Evolutionary conservation across 805 yeast species (phyloP).

Genomic region (Saturnispora sanitii): DNA sequence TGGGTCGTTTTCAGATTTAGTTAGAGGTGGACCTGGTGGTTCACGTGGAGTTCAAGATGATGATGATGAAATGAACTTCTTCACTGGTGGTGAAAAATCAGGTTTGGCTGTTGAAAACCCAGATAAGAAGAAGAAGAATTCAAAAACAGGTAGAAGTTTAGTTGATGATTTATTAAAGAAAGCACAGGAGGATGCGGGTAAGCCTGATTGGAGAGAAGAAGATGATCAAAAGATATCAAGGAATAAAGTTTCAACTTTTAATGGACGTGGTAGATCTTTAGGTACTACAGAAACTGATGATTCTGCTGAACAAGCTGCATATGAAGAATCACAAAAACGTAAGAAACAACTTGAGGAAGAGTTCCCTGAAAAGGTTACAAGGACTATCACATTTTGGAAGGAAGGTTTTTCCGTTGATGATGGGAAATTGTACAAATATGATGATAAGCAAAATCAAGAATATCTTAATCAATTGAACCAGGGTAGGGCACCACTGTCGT

Average conservation of each 20-base stretch:
- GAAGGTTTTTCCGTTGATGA: constrained; percentile 95
- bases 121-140: constrained; percentile 24
- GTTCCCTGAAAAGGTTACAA: constrained; percentile 42
- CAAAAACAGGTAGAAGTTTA: constrained; percentile 31
- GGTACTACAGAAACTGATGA: constrained; percentile 36
- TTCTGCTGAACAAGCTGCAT: constrained; percentile 21
- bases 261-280: constrained; percentile 44
- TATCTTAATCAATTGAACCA: constrained; percentile 72
- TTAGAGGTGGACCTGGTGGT: constrained; percentile 21
- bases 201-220: constrained; percentile 29
- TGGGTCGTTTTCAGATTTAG: constrained; percentile 27
- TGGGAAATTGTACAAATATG: constrained; percentile 76
- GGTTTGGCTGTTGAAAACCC: constrained; percentile 77
- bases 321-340: constrained; percentile 20
- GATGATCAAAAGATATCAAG: constrained; percentile 16
- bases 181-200: constrained; percentile 54
- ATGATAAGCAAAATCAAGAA: constrained; percentile 80
- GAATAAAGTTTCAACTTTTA: constrained; percentile 26
- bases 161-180: constrained; percentile 53
- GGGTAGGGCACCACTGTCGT: constrained; percentile 83
- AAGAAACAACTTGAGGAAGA: constrained; percentile 8
- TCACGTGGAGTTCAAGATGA: constrained; percentile 24
- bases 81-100: constrained; percentile 62
- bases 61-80: constrained; percentile 32
- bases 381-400: constrained; percentile 90